phyloP scores from a whole-genome alignment of 257 asterid species.

The Ehretia macrophylla region DNA sequence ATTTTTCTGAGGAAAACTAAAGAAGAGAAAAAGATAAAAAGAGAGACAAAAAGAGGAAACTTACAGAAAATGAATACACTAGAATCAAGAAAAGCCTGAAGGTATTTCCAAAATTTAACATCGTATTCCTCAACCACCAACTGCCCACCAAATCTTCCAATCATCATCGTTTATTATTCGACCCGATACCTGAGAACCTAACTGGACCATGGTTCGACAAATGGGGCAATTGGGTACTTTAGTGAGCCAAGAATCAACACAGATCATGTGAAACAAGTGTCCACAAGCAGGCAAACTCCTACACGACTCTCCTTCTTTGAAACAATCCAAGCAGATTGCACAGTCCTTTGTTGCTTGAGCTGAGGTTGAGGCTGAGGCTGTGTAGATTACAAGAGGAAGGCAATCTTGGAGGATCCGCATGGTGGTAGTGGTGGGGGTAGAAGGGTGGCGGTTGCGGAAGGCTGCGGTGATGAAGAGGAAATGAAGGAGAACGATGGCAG shows the following conservation, averaged over 20 bases:
- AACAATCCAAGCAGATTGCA: slow-evolving; percentile 73
- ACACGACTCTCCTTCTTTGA: slow-evolving; percentile 56
- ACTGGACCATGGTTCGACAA: slow-evolving; percentile 63
- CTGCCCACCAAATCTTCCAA: slow-evolving; percentile 64
- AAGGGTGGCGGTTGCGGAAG: slow-evolving; percentile 50
- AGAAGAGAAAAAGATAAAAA: too few species aligned
- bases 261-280: slow-evolving; percentile 65
- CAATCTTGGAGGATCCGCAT: slow-evolving; percentile 6
- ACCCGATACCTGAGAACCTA: slow-evolving; percentile 28
- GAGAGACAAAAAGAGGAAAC: too few species aligned
- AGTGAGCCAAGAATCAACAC: slow-evolving; percentile 74
- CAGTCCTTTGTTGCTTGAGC: slow-evolving; percentile 44
- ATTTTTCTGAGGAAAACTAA: too few species aligned
- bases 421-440: slow-evolving; percentile 9
- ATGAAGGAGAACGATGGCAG: slow-evolving; percentile 73
- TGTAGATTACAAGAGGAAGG: slow-evolving; percentile 36
- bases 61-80: too few species aligned
- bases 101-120: slow-evolving; percentile 4
- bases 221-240: slow-evolving; percentile 74
- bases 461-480: slow-evolving; percentile 60
- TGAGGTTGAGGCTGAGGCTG: slow-evolving; percentile 25
- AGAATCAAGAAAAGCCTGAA: too few species aligned
- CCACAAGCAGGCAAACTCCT: slow-evolving; percentile 58
- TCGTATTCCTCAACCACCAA: slow-evolving; percentile 32
- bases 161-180: slow-evolving; percentile 35